Evolutionary conservation across 805 yeast species (phyloP), one percentile per base, ranked within the genome.

Genomic region (Wickerhamiella allomyrinae): DNA sequence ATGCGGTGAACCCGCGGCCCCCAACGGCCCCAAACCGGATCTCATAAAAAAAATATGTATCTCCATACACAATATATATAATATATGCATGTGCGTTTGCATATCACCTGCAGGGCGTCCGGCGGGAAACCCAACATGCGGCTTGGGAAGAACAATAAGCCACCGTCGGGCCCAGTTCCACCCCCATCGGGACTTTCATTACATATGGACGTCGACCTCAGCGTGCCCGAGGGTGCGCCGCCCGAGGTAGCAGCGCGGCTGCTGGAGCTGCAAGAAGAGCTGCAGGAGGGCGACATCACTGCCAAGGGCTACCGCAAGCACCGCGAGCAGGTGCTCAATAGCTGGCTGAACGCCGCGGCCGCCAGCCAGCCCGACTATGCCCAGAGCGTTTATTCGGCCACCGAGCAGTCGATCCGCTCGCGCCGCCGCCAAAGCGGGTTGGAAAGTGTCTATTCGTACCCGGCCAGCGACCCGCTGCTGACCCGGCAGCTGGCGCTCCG

Each of bases 241-340:
- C 44, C 51, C 19, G 49, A 47, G 25, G 47, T 49, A 7, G 55
- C 47, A 15, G 49, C 53, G 23, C 46, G 53, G 37, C 51, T 53
- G 5, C 41, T 46, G 7, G 51, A 46, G 37, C 49, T 52, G 17
- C 49, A 41, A 13, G 42, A 49, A 22, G 57, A 53, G 45, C 46
- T 53, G 8, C 47, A 64, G 49, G 86, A 80, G 27, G 89, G 85
- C 1, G 77, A 77, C 44, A 62, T 81, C 43, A 80, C 91, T 0
- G 77, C 70, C 37, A 81, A 79, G 54, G 89, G 91, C 2, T 81
- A 77, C 55, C 63, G 66, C 34, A 77, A 72, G 50, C 78, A 76
- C 46, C 61, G 83, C 45, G 68, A 63, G 34, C 62, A 56, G 46
- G 52, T 73, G 17, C 55, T 69, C 21, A 42, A 56, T 11, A 35